Evolutionary conservation across 1,139 yeast species (phyloP).

Genomic region (Nakaseomyces sp.): DNA sequence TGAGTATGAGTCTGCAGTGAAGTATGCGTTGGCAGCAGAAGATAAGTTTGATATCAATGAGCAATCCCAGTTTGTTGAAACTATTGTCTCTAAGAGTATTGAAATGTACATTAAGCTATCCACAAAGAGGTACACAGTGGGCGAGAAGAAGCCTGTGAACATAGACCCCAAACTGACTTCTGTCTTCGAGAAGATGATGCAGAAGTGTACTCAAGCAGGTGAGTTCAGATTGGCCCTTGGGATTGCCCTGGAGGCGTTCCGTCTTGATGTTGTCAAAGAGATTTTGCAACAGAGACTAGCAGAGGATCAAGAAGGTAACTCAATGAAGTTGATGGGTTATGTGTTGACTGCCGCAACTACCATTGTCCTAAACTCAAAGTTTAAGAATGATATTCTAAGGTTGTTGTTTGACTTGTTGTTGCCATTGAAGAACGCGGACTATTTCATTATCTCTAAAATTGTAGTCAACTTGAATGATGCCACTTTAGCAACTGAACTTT

Average conservation of each 20-base stretch:
- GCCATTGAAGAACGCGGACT: constrained; percentile 57
- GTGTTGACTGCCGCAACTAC: constrained; percentile 68
- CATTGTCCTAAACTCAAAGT: constrained; percentile 53
- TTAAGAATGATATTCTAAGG: constrained; percentile 57
- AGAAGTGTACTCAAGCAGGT: constrained; percentile 61
- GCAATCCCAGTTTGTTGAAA: constrained; percentile 80
- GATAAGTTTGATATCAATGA: constrained; percentile 59
- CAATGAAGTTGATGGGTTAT: constrained; percentile 56
- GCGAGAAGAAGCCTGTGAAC: constrained; percentile 20
- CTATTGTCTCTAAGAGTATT: constrained; percentile 88
- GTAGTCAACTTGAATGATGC: constrained; percentile 82
- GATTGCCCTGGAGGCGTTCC: constrained; percentile 77
- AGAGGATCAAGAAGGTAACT: constrained; percentile 40
- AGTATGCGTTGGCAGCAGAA: constrained; percentile 80
- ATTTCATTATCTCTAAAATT: constrained; percentile 73
- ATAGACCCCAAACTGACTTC: constrained; percentile 57
- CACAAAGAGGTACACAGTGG: constrained; percentile 43
- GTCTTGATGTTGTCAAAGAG: constrained; percentile 69
- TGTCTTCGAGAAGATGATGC: constrained; percentile 80
- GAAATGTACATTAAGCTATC: constrained; percentile 66
- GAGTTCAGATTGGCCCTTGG: constrained; percentile 84
- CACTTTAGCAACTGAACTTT: constrained; percentile 56
- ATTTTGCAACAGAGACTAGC: constrained; percentile 45
- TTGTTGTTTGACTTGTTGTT: constrained; percentile 55
- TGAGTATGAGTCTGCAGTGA: constrained; percentile 85